A percentile compares a stretch with the other conserved stretches of the same genome.
Evolutionary conservation across 1,284 basidiomycete species (phyloP).

Genomic region (Cutaneotrichosporon spelunceum): DNA sequence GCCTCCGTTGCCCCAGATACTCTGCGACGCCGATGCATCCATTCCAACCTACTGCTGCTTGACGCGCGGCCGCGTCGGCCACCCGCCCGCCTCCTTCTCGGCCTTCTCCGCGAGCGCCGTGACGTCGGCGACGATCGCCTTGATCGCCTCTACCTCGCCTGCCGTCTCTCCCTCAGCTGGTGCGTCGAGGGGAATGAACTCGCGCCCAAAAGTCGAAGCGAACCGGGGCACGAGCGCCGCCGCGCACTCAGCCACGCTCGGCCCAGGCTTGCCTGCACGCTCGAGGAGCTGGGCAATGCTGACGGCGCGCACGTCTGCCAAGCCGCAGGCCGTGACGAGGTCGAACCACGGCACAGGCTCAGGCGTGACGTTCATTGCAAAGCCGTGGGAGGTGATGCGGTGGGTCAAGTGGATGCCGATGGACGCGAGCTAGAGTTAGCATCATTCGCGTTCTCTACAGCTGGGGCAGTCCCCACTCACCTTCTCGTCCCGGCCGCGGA

Average conservation of each 20-base stretch:
- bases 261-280: slow-evolving; percentile 10
- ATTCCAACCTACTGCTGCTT: not conserved
- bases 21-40: no score
- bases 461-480: slow-evolving; percentile 25
- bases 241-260: slow-evolving; percentile 32
- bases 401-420: slow-evolving; percentile 97
- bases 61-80: slow-evolving; percentile 31
- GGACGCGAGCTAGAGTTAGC: slow-evolving; percentile 80
- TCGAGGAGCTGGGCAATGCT: slow-evolving; percentile 44
- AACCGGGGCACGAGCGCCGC: slow-evolving; percentile 41
- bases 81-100: slow-evolving; percentile 31
- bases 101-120: slow-evolving; percentile 32
- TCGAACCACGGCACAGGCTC: slow-evolving; percentile 82
- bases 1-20: no score
- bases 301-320: slow-evolving; percentile 72
- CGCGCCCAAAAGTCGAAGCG: slow-evolving; percentile 36
- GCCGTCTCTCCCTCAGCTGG: slow-evolving; percentile 12
- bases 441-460: not conserved
- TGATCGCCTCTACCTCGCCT: slow-evolving; percentile 28
- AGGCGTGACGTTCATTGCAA: slow-evolving; percentile 83
- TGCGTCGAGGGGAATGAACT: slow-evolving; percentile 28
- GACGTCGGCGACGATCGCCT: slow-evolving; percentile 29
- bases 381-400: slow-evolving; percentile 89
- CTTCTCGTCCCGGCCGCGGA: slow-evolving; percentile 46
- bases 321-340: slow-evolving; percentile 84